These are phyloP conservation scores for Phytophthora foliorum DNA, from an alignment of 352 stramenopile species.

Conservation along the genomic window DNA sequence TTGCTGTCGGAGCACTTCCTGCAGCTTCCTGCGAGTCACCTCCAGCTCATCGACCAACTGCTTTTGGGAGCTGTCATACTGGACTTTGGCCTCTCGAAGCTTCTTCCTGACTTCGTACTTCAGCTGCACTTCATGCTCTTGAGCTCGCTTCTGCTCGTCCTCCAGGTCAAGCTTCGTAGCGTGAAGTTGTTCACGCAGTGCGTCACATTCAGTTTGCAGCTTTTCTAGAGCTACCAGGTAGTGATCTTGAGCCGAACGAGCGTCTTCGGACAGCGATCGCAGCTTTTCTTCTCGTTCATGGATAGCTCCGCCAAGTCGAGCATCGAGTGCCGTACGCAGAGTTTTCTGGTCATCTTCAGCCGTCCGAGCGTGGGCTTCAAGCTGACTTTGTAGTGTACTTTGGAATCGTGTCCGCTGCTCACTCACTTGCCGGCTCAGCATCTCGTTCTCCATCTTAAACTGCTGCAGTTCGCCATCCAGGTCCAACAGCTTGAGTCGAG, in stretches of 20 bases:
- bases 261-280: constrained; percentile 45
- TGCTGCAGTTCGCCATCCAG: constrained; percentile 74
- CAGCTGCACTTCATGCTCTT: constrained; percentile 48
- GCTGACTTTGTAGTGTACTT: constrained; percentile 38
- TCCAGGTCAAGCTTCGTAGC: constrained; percentile 39
- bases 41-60: constrained; percentile 45
- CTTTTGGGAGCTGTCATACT: constrained; percentile 24
- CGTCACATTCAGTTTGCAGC: constrained; percentile 55
- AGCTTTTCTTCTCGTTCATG: constrained; percentile 46
- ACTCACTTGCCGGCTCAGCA: constrained; percentile 57
- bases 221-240: constrained; percentile 63
- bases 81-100: constrained; percentile 19
- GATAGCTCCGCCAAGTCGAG: constrained; percentile 31
- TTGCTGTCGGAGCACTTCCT: constrained; percentile 64
- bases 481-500: constrained; percentile 63
- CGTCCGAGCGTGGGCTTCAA: constrained; percentile 22
- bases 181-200: constrained; percentile 41
- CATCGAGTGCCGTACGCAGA: constrained; percentile 44
- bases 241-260: constrained; percentile 60
- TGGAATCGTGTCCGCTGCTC: constrained; percentile 64
- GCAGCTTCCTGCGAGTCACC: constrained; percentile 47
- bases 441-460: constrained; percentile 77
- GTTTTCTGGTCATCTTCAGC: constrained; percentile 40
- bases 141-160: constrained; percentile 46
- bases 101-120: constrained; percentile 33